Percentiles rank a stretch among this genome's conserved stretches.
These are phyloP conservation scores for Arctium minus DNA, from an alignment of 129 eudicot species.

Conservation along the genomic window DNA sequence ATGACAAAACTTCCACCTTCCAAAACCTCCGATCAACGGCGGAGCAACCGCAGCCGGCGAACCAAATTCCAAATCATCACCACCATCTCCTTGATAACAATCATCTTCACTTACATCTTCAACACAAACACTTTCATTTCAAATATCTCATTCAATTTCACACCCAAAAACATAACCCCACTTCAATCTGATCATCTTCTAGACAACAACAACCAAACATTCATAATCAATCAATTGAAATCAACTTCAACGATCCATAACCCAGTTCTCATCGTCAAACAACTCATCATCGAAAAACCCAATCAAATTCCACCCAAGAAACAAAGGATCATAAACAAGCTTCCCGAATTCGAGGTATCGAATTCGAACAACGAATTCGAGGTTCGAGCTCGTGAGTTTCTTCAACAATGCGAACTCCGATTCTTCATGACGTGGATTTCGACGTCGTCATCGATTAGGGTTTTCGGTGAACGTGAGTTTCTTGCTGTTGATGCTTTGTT, in stretches of 20 bases:
- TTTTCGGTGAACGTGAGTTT: conserved; percentile 57
- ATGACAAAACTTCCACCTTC: not conserved
- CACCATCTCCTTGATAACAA: conserved; percentile 7
- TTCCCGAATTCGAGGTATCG: conserved; percentile 34
- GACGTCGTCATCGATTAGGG: conserved; percentile 34
- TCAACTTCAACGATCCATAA: conserved; percentile 20
- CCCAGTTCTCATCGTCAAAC: conserved; percentile 26
- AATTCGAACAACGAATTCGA: conserved; percentile 44
- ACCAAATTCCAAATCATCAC: conserved; percentile 22
- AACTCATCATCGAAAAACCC: conserved; percentile 14
- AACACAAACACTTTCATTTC: conserved; percentile 27
- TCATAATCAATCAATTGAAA: conserved; percentile 29
- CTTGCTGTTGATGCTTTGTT: conserved; percentile 64
- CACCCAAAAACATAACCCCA: conserved; percentile 8
- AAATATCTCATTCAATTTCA: conserved; percentile 16
- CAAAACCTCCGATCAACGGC: conserved; percentile 23
- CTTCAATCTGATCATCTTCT: conserved; percentile 7
- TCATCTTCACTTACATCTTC: conserved; percentile 24
- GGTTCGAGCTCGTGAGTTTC: conserved; percentile 27
- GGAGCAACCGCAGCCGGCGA: conserved; percentile 20
- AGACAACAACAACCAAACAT: conserved; percentile 20
- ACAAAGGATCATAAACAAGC: conserved; percentile 32
- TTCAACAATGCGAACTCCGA: conserved; percentile 38
- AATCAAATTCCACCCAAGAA: not conserved
- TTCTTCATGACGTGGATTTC: conserved; percentile 84